Conservation (phyloP, 1,139 yeast species). For the Geotrichum bryndzae region DNA sequence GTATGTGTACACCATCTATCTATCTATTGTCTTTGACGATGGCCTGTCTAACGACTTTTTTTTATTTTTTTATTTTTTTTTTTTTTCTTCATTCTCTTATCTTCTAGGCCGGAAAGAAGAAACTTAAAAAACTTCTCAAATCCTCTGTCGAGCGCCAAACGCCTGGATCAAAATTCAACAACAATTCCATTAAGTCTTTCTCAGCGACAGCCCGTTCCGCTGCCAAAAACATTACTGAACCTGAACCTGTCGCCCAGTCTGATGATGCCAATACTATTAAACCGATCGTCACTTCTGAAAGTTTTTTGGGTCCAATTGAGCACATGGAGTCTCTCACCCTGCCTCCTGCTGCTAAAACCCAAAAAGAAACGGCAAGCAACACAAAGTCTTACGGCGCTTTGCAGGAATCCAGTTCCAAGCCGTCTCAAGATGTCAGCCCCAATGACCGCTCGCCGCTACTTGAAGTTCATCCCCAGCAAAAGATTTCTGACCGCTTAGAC, state of each 20-base stretch:
- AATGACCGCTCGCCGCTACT: conserved; percentile 34
- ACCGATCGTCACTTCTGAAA: conserved; percentile 5
- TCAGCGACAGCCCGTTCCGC: conserved; percentile 14
- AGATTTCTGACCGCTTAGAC: neutral
- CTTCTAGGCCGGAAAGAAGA: conserved; percentile 46
- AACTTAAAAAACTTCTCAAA: conserved; percentile 44
- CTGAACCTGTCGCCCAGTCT: conserved; percentile 7
- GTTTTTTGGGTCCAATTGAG: conserved; percentile 9
- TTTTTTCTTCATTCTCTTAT: neutral
- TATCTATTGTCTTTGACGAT: neutral
- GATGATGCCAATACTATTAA: conserved; percentile 11
- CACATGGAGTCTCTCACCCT: conserved; percentile 20
- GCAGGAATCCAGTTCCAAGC: neutral
- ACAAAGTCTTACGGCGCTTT: conserved; percentile 10
- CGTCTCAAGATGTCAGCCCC: conserved; percentile 9
- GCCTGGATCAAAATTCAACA: conserved; percentile 3
- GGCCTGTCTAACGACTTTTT: neutral
- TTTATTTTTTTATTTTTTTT: neutral
- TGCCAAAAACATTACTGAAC: conserved; percentile 13
- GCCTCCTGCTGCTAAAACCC: conserved; percentile 29
- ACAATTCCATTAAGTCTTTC: conserved; percentile 1
- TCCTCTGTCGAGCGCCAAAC: conserved; percentile 19
- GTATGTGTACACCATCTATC: conserved; percentile 20
- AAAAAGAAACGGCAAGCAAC: neutral
- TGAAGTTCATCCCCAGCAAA: conserved; percentile 9